A percentile compares a stretch with the other conserved stretches of the same genome.
Conservation (phyloP, 768 basidiomycete genomes). For the Russula olivacea region DNA sequence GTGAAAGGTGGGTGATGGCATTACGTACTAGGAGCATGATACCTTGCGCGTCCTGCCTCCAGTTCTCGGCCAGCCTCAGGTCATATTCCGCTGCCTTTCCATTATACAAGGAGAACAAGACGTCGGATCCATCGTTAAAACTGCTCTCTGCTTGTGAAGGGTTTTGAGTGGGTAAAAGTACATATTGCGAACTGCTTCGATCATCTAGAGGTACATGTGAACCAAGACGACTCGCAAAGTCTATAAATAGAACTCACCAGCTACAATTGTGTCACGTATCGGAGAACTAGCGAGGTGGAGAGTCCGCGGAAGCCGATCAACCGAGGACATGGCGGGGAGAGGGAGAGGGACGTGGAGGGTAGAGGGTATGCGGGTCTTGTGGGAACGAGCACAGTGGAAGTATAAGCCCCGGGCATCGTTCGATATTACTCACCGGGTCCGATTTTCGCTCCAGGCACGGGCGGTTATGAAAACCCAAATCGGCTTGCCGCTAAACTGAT, state of each 20-base stretch:
- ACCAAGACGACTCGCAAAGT: neutral
- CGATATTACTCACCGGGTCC: neutral
- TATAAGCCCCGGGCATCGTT: neutral
- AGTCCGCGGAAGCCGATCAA: neutral
- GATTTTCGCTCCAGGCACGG: neutral
- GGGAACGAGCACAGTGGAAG: neutral
- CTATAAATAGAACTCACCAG: neutral
- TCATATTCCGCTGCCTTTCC: slow-evolving; percentile 1
- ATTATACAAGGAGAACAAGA: slow-evolving; percentile 13
- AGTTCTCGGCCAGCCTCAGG: slow-evolving; percentile 6
- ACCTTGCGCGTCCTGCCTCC: slow-evolving; percentile 8
- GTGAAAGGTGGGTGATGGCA: too few relatives aligned
- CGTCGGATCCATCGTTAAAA: neutral
- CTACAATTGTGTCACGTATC: neutral
- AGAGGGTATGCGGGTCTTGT: neutral
- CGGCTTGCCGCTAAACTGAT: too few relatives aligned
- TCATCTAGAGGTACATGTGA: neutral
- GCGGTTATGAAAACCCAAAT: too few relatives aligned
- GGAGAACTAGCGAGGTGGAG: neutral
- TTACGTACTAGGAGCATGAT: slow-evolving; percentile 5
- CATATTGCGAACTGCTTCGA: neutral
- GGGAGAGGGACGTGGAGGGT: too few relatives aligned
- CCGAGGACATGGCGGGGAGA: neutral
- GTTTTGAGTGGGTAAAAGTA: neutral
- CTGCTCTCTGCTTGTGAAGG: neutral